Conservation (phyloP, 176 grass and related monocot genomes). For the bread wheat (Triticum aestivum) region IWGSC_CS_RefSeq_v2.1 NC_057800.1:249167897-249168396, state of each 20-base stretch:
- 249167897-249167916: slow-evolving; percentile 96
- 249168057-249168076: background rate
- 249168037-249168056: background rate
- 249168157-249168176: background rate
- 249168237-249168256: background rate
- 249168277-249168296: background rate
- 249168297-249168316: slow-evolving; percentile 1
- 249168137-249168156: background rate
- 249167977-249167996: background rate
- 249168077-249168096: background rate
- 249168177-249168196: background rate
- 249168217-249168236: slow-evolving; percentile 4
- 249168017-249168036: background rate
- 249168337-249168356: background rate
- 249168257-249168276: background rate
- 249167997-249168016: slow-evolving; percentile 5
- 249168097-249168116: background rate
- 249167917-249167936: slow-evolving; percentile 65
- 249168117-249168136: background rate
- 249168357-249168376: background rate
- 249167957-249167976: background rate
- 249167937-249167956: slow-evolving; percentile 8
- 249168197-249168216: background rate
- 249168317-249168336: background rate
- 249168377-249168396: background rate